A percentile compares a stretch with the other conserved stretches of the same genome.
These are phyloP conservation scores for Fragaria vesca DNA, from an alignment of 306 rosid species.

Conservation along the genomic window DNA sequence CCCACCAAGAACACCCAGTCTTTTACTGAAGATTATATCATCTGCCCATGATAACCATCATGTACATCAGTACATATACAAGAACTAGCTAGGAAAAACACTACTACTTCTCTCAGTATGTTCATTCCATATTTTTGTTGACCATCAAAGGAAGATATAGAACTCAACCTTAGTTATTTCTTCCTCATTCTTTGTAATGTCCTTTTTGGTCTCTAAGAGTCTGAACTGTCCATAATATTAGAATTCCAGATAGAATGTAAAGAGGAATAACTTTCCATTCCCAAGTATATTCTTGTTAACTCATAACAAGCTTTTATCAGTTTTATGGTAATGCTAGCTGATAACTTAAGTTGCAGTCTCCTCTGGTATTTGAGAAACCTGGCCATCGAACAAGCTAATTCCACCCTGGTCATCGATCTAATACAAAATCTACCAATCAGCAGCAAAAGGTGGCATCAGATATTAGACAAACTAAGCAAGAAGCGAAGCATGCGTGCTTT, in stretches of 20 bases:
- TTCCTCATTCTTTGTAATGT: conserved; percentile 5
- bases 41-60: conserved; percentile 42
- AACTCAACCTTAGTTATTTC: neutral
- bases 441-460: too few relatives aligned
- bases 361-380: neutral
- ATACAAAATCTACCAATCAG: too few relatives aligned
- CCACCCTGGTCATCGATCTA: too few relatives aligned
- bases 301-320: neutral
- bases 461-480: too few relatives aligned
- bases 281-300: neutral
- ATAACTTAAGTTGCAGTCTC: neutral
- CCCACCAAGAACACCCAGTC: conserved; percentile 30
- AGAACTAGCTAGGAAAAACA: neutral
- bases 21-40: conserved; percentile 30
- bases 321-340: neutral
- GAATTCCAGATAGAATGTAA: neutral
- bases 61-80: neutral
- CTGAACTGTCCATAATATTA: neutral
- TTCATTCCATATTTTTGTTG: neutral
- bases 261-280: neutral
- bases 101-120: neutral
- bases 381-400: too few relatives aligned
- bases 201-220: neutral
- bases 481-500: too few relatives aligned
- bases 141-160: neutral